Base-by-base conservation (phyloP, 345 rosid genomes). In the Populus simonii region DNA sequence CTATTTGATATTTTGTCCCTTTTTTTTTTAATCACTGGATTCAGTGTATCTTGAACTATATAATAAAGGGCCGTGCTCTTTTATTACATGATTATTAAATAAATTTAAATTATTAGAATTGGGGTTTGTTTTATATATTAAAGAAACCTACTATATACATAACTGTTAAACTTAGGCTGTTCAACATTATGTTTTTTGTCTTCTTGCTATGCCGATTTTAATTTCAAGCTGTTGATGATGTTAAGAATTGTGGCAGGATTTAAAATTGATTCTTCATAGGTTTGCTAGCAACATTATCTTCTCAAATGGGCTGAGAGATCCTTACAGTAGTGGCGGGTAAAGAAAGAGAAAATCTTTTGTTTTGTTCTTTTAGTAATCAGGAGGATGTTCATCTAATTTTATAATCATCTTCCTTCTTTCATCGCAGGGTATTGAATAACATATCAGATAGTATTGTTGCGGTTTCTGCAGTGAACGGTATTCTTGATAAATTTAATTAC, bases 261-360 rank as follows among this genome's bases (percentile, higher is more conserved):
- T 89, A 27, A 88, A 88, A 55, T 72, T 83, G 76, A 76, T 80
- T 76, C 85, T 89, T 7, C 80, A 74, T 29, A 79, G 83, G 23
- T 89, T 89, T 74, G 89, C 74, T 10, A 89, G 90, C 85, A 89
- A 89, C 80, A 86, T 89, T 71, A 89, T 89, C 70, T 89, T 89
- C 87, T 89, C 92, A 6, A 88, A 88, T 25, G 90, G 92, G 38
- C 82, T 88, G 3, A 71, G 76, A 74, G 92, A 89, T 86, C 92
- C 92, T 69, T 86, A 86, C 17, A 88, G 90, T 72, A 79, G 82
- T 43, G 88, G 89, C 85, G 90, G 92, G 92, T 88, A 88, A 16
- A 2, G 8, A 45, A 51, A 53, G 2, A 49, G 6, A 55, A 2
- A 3, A 36, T 9, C 16, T 1, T 12, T 31, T 18, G 31, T 10